Conservation (phyloP, 1,284 basidiomycete species). For the Melampsora larici-populina region DNA sequence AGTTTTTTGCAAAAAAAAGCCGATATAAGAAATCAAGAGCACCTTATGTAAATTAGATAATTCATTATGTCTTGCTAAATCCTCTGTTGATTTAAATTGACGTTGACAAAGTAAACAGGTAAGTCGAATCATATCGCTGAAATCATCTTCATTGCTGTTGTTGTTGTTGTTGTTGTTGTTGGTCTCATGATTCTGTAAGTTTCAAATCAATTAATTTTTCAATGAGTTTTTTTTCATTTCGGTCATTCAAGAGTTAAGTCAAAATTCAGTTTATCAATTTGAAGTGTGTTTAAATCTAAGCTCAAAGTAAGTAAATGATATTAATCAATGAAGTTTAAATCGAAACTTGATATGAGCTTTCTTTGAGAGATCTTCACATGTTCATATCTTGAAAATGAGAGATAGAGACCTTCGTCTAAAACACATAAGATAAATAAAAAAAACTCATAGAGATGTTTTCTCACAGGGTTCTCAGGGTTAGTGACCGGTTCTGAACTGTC, state of each 20-base stretch:
- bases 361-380: no score
- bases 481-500: slow-evolving; percentile 55
- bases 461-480: slow-evolving; percentile 66
- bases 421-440: background rate
- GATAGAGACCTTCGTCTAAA: slow-evolving; percentile 21
- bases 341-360: no score
- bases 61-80: slow-evolving; percentile 77
- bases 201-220: slow-evolving; percentile 4
- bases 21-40: slow-evolving; percentile 51
- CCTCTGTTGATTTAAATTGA: slow-evolving; percentile 80
- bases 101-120: slow-evolving; percentile 84
- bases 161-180: no score
- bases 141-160: slow-evolving; percentile 48
- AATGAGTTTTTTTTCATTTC: background rate
- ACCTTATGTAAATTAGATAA: slow-evolving; percentile 91
- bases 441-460: slow-evolving; percentile 60
- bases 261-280: no score
- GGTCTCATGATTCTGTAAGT: background rate
- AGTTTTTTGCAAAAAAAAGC: background rate
- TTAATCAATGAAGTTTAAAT: no score
- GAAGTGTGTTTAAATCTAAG: no score
- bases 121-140: slow-evolving; percentile 59
- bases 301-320: no score
- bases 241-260: no score
- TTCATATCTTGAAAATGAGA: slow-evolving; percentile 2